phyloP scores from a whole-genome alignment of 2,329 filamentous ascomycete genomes.

The Lasiodiplodia sp. region DNA sequence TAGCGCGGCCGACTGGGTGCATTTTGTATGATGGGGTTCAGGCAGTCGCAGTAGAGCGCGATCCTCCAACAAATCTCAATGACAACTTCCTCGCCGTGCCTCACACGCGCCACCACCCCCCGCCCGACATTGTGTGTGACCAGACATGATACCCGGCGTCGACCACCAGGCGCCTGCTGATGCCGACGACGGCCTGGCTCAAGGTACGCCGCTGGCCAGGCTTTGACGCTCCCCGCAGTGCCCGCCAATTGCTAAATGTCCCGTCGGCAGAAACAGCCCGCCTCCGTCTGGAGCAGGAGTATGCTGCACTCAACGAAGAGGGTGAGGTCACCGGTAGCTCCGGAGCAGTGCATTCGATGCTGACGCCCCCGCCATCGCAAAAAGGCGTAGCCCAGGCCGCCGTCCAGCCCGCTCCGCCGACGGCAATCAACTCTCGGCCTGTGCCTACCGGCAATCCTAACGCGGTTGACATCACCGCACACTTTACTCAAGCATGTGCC shows the following conservation, averaged over 20 bases:
- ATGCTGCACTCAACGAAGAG: slow-evolving; percentile 14
- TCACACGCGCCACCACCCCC: slow-evolving; percentile 25
- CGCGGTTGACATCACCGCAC: slow-evolving; percentile 43
- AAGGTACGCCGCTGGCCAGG: slow-evolving; percentile 24
- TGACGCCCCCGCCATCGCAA: slow-evolving; percentile 1
- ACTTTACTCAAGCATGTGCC: slow-evolving; percentile 43
- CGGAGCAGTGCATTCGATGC: slow-evolving; percentile 4
- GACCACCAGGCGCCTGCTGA: slow-evolving; percentile 24
- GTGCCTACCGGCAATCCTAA: slow-evolving; percentile 23
- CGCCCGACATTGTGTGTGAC: slow-evolving; percentile 16
- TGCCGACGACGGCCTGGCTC: slow-evolving; percentile 19
- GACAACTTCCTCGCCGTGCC: slow-evolving; percentile 28
- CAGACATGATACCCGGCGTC: slow-evolving; percentile 25
- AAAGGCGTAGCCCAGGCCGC: slow-evolving; percentile 27
- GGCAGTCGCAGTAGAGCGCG: slow-evolving; percentile 28
- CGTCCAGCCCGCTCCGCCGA: slow-evolving; percentile 13
- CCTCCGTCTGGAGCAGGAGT: slow-evolving; percentile 27
- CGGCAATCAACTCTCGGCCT: slow-evolving; percentile 27
- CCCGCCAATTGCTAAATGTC: slow-evolving; percentile 23
- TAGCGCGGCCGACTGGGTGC: slow-evolving; percentile 30
- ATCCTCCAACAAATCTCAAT: slow-evolving; percentile 30
- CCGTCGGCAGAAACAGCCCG: slow-evolving; percentile 28
- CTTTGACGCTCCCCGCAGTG: slow-evolving; percentile 27
- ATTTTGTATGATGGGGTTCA: slow-evolving; percentile 31
- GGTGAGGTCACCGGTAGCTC: slow-evolving; percentile 11